Conservation (phyloP, 495 filamentous ascomycete genomes). For the Aspergillus incahuasiensis region DNA sequence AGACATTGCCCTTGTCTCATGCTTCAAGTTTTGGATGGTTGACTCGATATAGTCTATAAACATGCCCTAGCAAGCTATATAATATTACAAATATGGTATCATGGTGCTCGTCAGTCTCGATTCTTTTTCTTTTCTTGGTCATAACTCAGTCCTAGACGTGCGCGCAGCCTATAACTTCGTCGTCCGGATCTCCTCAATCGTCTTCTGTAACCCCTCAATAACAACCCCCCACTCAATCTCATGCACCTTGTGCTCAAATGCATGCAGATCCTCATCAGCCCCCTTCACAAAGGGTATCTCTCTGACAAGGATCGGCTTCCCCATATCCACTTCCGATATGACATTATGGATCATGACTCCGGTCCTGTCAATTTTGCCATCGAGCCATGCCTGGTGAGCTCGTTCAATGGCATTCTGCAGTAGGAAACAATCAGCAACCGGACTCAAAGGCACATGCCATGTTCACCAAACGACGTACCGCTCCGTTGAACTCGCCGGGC, state of each 20-base stretch:
- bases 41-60: not conserved
- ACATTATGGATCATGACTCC: slow-evolving; percentile 95
- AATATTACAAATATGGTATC: slow-evolving; percentile 8
- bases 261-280: slow-evolving; percentile 55
- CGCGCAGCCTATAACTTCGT: slow-evolving; percentile 12
- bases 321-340: slow-evolving; percentile 78
- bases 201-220: slow-evolving; percentile 60
- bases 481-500: slow-evolving; percentile 71
- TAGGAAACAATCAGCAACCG: not conserved
- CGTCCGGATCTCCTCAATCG: slow-evolving; percentile 42
- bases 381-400: slow-evolving; percentile 69
- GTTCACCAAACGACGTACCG: slow-evolving; percentile 37
- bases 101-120: not conserved
- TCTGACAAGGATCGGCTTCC: slow-evolving; percentile 64
- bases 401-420: slow-evolving; percentile 64
- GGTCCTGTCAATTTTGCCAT: slow-evolving; percentile 68
- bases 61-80: not conserved
- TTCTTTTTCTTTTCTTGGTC: not conserved
- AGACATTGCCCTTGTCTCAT: not conserved
- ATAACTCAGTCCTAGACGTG: not conserved
- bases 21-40: not conserved
- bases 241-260: slow-evolving; percentile 68
- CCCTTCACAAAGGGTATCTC: slow-evolving; percentile 67
- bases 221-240: slow-evolving; percentile 64
- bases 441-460: not conserved